A percentile compares a stretch with the other conserved stretches of the same genome.
Conservation (phyloP, 805 yeast species). For the Maudiozyma serrabonitensis region DNA sequence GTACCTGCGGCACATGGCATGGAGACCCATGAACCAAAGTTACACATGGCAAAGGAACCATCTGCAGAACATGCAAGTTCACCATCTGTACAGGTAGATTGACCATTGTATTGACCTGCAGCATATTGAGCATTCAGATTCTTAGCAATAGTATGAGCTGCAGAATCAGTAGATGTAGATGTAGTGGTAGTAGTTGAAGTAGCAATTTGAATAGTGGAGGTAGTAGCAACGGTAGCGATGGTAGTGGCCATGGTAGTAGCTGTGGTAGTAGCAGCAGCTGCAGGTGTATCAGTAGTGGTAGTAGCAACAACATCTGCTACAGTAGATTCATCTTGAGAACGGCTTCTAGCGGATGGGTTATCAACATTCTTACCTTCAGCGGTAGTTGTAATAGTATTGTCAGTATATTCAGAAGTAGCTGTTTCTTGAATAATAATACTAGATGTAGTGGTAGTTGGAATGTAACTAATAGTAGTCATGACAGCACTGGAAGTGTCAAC, state of each 20-base stretch:
- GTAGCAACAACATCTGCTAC: not conserved
- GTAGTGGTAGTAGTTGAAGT: slow-evolving; percentile 5
- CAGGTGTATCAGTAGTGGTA: not conserved
- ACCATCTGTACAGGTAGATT: slow-evolving; percentile 40
- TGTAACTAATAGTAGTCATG: slow-evolving; percentile 1
- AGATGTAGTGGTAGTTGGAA: slow-evolving; percentile 1
- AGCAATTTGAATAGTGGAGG: slow-evolving; percentile 2
- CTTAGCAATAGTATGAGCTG: slow-evolving; percentile 35
- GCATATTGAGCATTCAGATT: slow-evolving; percentile 38
- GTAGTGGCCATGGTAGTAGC: not conserved
- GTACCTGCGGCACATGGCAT: slow-evolving; percentile 55
- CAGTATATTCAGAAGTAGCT: slow-evolving; percentile 2
- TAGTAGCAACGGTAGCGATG: slow-evolving; percentile 8
- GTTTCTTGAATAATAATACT: slow-evolving; percentile 2
- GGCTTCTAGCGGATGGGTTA: not conserved
- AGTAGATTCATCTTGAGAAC: not conserved
- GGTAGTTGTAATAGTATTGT: slow-evolving; percentile 1
- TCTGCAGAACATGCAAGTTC: slow-evolving; percentile 40
- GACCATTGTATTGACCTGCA: slow-evolving; percentile 35
- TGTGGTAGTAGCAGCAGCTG: not conserved
- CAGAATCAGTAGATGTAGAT: slow-evolving; percentile 15
- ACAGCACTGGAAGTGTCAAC: slow-evolving; percentile 2
- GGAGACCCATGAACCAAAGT: slow-evolving; percentile 44
- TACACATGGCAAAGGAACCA: slow-evolving; percentile 48
- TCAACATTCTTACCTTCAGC: not conserved